Evolutionary conservation across 2,329 filamentous ascomycete genomes (phyloP).

Genomic region (Arthroderma sp.): DNA sequence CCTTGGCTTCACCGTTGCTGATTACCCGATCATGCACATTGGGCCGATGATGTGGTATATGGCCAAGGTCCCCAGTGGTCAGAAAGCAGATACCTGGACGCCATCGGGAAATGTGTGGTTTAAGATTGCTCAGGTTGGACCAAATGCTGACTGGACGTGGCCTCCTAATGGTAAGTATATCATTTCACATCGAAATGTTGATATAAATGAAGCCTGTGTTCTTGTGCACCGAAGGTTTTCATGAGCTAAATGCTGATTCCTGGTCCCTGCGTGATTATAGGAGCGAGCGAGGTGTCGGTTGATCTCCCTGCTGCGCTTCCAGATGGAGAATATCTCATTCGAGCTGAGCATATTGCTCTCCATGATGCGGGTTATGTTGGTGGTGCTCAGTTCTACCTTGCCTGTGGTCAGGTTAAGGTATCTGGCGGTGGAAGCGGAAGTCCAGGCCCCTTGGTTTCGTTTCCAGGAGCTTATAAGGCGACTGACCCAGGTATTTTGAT

Average conservation of each 20-base stretch:
- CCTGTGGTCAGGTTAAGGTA: conserved; percentile 12
- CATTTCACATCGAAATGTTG: neutral
- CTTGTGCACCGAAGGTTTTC: neutral
- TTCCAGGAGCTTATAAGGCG: conserved; percentile 12
- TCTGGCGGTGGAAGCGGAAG: conserved; percentile 9
- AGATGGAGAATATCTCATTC: conserved; percentile 5
- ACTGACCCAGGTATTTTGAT: conserved; percentile 10
- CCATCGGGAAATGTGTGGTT: conserved; percentile 29
- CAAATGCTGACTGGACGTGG: conserved; percentile 28
- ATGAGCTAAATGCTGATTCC: neutral
- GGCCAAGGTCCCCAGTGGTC: conserved; percentile 28
- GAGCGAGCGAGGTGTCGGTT: neutral
- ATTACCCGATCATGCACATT: conserved; percentile 32
- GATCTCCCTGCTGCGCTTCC: conserved; percentile 1
- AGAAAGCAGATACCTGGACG: conserved; percentile 28
- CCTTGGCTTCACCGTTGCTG: conserved; percentile 32
- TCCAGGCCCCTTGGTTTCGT: conserved; percentile 10
- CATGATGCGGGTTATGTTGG: conserved; percentile 2
- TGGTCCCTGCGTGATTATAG: neutral
- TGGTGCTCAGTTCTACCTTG: conserved; percentile 7
- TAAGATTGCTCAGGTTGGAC: conserved; percentile 31
- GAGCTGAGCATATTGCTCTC: conserved; percentile 6
- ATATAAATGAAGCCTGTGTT: neutral
- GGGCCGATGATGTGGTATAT: conserved; percentile 31
- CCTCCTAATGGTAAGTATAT: conserved; percentile 23